A percentile compares a stretch with the other conserved stretches of the same genome.
phyloP scores from a whole-genome alignment of 768 basidiomycete species.

The Hemileccinum impolitum region DNA sequence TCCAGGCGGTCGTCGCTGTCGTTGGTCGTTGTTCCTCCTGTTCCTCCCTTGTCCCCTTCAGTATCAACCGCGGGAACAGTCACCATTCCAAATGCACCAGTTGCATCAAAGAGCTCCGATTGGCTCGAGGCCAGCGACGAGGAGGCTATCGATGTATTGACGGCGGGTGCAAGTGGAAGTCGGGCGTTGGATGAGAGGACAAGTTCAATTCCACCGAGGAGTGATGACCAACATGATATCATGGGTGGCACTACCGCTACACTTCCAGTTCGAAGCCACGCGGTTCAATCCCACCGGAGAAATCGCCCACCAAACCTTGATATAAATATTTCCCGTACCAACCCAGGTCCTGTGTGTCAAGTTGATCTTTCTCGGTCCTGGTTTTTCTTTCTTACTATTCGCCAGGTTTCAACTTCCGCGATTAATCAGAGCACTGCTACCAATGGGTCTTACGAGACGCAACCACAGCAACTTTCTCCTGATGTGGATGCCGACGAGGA shows the following conservation, averaged over 20 bases:
- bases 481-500: conserved; percentile 54
- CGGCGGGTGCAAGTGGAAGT: conserved; percentile 78
- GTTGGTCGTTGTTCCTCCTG: conserved; percentile 49
- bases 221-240: conserved; percentile 21
- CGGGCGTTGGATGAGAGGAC: conserved; percentile 83
- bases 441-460: conserved; percentile 15
- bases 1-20: conserved; percentile 54
- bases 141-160: conserved; percentile 79
- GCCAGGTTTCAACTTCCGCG: conserved; percentile 52
- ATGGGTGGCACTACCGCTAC: conserved; percentile 14
- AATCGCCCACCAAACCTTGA: conserved; percentile 69
- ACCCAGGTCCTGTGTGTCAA: conserved; percentile 32
- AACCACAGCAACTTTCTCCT: conserved; percentile 36
- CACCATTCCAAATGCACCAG: conserved; percentile 35
- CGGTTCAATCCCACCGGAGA: conserved; percentile 38
- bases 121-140: conserved; percentile 84
- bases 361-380: conserved; percentile 56
- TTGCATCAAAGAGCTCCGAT: conserved; percentile 52
- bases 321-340: conserved; percentile 42
- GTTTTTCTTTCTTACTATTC: conserved; percentile 55
- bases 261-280: conserved; percentile 30
- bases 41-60: conserved; percentile 34
- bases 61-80: conserved; percentile 33
- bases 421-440: conserved; percentile 20
- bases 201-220: conserved; percentile 43